Evolutionary conservation across 2,329 filamentous ascomycete genomes (phyloP), one percentile per base, ranked within the genome.

Genomic region (Stagonosporopsis cucurbitacearum): DNA sequence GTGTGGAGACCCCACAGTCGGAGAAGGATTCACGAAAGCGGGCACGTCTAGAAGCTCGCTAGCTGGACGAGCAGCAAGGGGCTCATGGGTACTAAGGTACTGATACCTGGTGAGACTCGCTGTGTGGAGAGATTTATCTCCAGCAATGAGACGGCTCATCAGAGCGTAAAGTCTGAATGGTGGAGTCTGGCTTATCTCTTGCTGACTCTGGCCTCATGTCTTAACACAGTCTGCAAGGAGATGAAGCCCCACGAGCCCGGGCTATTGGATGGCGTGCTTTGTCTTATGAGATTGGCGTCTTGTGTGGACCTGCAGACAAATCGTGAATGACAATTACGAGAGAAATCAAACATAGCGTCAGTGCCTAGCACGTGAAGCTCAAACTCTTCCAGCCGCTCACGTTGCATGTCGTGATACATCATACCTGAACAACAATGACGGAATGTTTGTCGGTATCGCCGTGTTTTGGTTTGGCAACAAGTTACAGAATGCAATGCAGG

Each of bases 31-130:
- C 37, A 40, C 54, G 32, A 52, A 57, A 56, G 45, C 39, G 59
- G 57, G 53, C 54, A 44, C 44, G 53, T 62, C 65, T 68, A 68
- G 65, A 66, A 63, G 63, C 57, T 54, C 54, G 58, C 60, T 66
- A 57, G 57, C 54, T 30, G 53, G 46, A 53, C 58, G 59, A 68
- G 59, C 59, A 65, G 54, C 54, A 54, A 49, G 57, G 60, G 64
- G 63, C 54, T 39, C 45, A 11, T 43, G 39, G n/a, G n/a, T n/a
- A n/a, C n/a, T n/a, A n/a, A n/a, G n/a, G 48, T 57, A 32, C 32
- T 44, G 45, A 30, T 45, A 48, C 37, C 15, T 54, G 44, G 37
- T 23, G 19, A 39, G 50, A 43, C 37, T 47, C 37, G 17, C n/a
- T n/a, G 23, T 54, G 39, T 49, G 51, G 45, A 49, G 19, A 47